These are phyloP conservation scores for Suhomyces wounanorum DNA, from an alignment of 1,139 yeast genomes.

Conservation along the genomic window DNA sequence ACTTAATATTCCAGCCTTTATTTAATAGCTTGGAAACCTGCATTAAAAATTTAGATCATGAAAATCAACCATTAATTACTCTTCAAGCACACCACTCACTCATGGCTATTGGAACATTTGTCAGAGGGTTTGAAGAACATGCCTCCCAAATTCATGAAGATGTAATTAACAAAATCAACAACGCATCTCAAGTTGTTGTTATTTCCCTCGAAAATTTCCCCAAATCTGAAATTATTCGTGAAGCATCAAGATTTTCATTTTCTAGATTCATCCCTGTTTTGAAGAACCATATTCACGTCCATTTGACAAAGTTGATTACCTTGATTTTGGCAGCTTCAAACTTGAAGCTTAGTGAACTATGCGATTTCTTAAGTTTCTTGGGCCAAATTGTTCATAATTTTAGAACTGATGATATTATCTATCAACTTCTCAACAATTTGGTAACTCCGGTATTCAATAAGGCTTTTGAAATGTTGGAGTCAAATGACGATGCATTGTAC, in stretches of 20 bases:
- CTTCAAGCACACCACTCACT: conserved; percentile 84
- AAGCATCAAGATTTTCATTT: conserved; percentile 82
- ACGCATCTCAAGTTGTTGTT: conserved; percentile 79
- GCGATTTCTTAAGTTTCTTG: conserved; percentile 80
- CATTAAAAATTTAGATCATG: conserved; percentile 37
- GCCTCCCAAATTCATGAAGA: conserved; percentile 29
- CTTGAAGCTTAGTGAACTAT: conserved; percentile 64
- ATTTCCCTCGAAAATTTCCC: conserved; percentile 80
- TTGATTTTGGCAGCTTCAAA: conserved; percentile 69
- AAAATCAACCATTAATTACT: conserved; percentile 47
- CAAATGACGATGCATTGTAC: conserved; percentile 22
- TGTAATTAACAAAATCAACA: conserved; percentile 56
- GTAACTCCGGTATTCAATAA: conserved; percentile 73
- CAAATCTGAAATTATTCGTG: conserved; percentile 70
- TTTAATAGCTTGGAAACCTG: conserved; percentile 72
- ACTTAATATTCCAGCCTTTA: conserved; percentile 72
- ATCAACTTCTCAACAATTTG: conserved; percentile 71
- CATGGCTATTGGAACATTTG: conserved; percentile 87
- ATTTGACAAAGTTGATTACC: conserved; percentile 72
- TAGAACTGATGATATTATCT: conserved; percentile 65
- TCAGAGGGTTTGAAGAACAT: conserved; percentile 72
- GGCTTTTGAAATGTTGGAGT: conserved; percentile 55
- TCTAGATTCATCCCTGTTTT: conserved; percentile 83
- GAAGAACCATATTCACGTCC: conserved; percentile 46
- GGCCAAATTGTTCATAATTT: conserved; percentile 87